Evolutionary conservation across 495 filamentous ascomycete genomes (phyloP).

Genomic region (Penicillium coffeae): DNA sequence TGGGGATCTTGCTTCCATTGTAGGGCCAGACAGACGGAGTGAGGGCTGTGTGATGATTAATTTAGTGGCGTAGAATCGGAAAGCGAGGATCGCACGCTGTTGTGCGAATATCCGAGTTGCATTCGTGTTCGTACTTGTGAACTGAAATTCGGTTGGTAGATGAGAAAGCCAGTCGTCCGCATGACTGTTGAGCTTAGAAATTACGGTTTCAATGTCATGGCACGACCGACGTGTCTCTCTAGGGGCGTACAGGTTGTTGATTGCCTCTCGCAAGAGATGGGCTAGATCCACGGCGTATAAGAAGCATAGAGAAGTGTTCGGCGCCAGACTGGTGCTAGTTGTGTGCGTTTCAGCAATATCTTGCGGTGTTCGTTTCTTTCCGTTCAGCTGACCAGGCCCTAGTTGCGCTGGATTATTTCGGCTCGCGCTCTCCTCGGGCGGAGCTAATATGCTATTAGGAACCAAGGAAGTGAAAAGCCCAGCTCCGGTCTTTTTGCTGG

Average conservation of each 20-base stretch:
- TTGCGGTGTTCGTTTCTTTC: not conserved
- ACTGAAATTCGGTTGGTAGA: slow-evolving; percentile 27
- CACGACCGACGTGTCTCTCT: slow-evolving; percentile 11
- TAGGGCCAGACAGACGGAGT: slow-evolving; percentile 37
- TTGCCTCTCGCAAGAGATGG: slow-evolving; percentile 16
- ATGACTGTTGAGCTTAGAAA: slow-evolving; percentile 14
- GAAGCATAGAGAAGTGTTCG: slow-evolving; percentile 18
- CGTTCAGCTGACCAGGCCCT: not conserved
- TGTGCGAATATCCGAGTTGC: slow-evolving; percentile 26
- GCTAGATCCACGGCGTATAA: slow-evolving; percentile 23
- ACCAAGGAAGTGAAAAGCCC: slow-evolving; percentile 13
- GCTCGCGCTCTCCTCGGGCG: not conserved
- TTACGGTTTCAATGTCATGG: slow-evolving; percentile 16
- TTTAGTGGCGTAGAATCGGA: slow-evolving; percentile 52
- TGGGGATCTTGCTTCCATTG: not conserved
- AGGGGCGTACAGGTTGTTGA: slow-evolving; percentile 20
- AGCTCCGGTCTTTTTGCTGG: slow-evolving; percentile 22
- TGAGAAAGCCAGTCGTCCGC: slow-evolving; percentile 21
- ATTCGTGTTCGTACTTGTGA: slow-evolving; percentile 1
- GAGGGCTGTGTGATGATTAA: slow-evolving; percentile 57
- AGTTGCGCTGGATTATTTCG: not conserved
- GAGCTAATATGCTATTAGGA: not conserved
- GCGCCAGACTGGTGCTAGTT: too few species aligned
- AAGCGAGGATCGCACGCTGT: slow-evolving; percentile 36
- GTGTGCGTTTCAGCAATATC: slow-evolving; percentile 2